Evolutionary conservation across 257 asterid species (phyloP).

Genomic region (Haberlea rhodopensis): DNA sequence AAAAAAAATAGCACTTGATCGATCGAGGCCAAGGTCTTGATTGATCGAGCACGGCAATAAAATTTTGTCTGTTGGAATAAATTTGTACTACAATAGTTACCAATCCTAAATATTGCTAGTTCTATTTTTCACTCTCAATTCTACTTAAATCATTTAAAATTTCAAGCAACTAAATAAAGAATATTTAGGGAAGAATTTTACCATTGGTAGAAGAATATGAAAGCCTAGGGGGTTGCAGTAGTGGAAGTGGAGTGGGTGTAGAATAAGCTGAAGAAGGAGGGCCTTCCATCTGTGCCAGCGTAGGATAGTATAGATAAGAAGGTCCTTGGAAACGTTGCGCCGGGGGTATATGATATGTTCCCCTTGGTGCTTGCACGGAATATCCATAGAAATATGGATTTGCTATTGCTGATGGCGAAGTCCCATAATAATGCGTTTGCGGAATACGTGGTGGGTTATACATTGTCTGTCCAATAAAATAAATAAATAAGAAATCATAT

Average conservation of each 20-base stretch:
- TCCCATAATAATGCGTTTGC: constrained; percentile 74
- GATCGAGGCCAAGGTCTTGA: no score
- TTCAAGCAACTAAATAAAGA: neutral
- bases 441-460: constrained; percentile 73
- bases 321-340: no score
- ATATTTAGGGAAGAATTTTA: constrained; percentile 22
- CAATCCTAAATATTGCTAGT: neutral
- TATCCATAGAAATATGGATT: constrained; percentile 73
- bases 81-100: no score
- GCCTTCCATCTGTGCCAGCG: constrained; percentile 40
- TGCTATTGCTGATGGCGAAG: constrained; percentile 56
- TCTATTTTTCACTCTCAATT: no score
- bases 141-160: no score
- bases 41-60: no score
- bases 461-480: constrained; percentile 44
- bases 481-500: neutral
- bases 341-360: constrained; percentile 55
- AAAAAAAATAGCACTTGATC: no score
- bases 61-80: no score
- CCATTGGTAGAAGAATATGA: constrained; percentile 62
- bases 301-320: constrained; percentile 68
- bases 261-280: constrained; percentile 44
- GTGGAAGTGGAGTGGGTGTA: constrained; percentile 40
- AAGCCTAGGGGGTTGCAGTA: constrained; percentile 52
- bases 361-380: constrained; percentile 58